Evolutionary conservation across 148 eudicot genomes (phyloP).

Genomic region (Beta vulgaris): DNA sequence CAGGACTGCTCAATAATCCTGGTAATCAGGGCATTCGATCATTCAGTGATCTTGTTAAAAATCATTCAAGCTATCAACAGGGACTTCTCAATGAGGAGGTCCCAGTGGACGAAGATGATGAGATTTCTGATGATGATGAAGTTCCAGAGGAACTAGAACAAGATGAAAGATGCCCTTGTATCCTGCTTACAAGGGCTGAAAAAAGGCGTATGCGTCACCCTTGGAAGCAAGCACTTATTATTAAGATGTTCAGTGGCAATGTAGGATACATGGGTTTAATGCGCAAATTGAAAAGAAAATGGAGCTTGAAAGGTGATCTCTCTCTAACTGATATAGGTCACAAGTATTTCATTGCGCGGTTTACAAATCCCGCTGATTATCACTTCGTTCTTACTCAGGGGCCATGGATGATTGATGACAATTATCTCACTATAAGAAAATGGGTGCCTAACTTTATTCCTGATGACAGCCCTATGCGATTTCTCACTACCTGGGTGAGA

Average conservation of each 20-base stretch:
- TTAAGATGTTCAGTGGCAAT: not conserved
- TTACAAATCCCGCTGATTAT: not conserved
- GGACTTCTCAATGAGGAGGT: too few relatives aligned
- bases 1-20: too few relatives aligned
- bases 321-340: not conserved
- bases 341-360: not conserved
- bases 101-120: not conserved
- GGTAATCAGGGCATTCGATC: too few relatives aligned
- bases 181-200: not conserved
- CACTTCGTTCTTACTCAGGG: not conserved
- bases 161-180: not conserved
- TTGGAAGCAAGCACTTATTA: not conserved
- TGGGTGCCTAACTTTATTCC: not conserved
- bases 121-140: not conserved
- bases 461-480: not conserved
- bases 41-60: too few relatives aligned
- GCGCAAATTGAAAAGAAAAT: not conserved
- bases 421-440: not conserved
- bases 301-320: not conserved
- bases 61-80: too few relatives aligned
- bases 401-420: not conserved
- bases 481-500: not conserved
- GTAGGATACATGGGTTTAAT: not conserved
- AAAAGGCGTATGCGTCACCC: not conserved
- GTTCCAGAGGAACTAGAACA: not conserved